Evolutionary conservation across 1,139 yeast species (phyloP), one percentile per base, ranked within the genome.

Genomic region (Geotrichum phurueaensis): DNA sequence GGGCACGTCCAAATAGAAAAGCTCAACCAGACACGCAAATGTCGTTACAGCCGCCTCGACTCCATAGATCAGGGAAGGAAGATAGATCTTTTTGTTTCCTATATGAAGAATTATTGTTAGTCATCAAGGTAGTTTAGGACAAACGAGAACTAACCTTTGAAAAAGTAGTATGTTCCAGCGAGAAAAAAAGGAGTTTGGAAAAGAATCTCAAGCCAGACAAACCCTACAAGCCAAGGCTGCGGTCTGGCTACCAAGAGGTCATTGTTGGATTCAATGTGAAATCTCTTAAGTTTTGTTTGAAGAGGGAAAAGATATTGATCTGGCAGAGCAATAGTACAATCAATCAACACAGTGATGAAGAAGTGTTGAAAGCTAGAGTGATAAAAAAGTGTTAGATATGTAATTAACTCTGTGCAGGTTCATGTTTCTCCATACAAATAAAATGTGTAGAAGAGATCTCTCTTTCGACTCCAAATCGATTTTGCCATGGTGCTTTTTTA

Each of bases 161-260:
- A 62, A 51, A 73, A 64, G 54, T 67, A 64, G 54, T 64, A 65
- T 1, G 74, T 71, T 0, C 77, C 86, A 60, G 76, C 70, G 57
- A 86, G 70, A 72, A 92, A 92, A 36, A 87, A 77, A 0, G 98
- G 98, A 58, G 87, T 73, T 73, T 92, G 98, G 68, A 87, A 80
- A 2, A 84, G 60, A 57, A 91, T 66, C 72, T 92, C 98, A 57
- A 89, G 71, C 67, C 80, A 74, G 1, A 91, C 95, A 72, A 87
- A 90, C 48, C 81, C 75, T 64, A 80, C 76, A 61, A 92, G 79
- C 97, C 97, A 91, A 1, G 70, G 65, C 0, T 87, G 85, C 6
- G 88, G 84, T 15, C 79, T 73, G 2, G 73, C 70, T 15, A 89
- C 78, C 43, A 92, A 76, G 65, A 88, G 83, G 72, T 92, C 98